Conservation (phyloP, 139 green algal genomes). For the Picochlorum costavermella region DNA sequence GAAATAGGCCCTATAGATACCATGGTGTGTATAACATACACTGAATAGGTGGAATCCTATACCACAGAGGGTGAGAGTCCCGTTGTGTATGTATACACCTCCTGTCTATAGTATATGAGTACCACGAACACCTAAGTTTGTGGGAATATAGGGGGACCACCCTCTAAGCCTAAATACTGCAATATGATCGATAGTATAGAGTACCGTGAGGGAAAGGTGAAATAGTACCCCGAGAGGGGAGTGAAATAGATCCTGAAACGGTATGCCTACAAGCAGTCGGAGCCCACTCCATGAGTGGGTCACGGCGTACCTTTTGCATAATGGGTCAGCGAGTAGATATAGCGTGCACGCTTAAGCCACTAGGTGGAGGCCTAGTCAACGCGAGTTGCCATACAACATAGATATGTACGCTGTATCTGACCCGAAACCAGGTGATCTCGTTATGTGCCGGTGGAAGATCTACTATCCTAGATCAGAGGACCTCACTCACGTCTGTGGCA, state of each 20-base stretch:
- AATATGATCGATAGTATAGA: slow-evolving; percentile 64
- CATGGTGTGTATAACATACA: neutral
- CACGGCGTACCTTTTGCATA: slow-evolving; percentile 63
- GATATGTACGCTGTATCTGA: slow-evolving; percentile 31
- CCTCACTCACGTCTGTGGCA: slow-evolving; percentile 52
- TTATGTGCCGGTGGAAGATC: slow-evolving; percentile 44
- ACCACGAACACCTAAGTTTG: slow-evolving; percentile 12
- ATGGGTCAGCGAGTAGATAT: slow-evolving; percentile 54
- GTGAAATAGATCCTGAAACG: slow-evolving; percentile 49
- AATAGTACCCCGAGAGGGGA: slow-evolving; percentile 47
- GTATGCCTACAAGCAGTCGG: slow-evolving; percentile 43
- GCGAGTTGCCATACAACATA: slow-evolving; percentile 31
- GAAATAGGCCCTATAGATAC: slow-evolving; percentile 30
- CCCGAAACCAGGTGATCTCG: slow-evolving; percentile 63
- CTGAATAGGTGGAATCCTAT: slow-evolving; percentile 35
- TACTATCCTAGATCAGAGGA: slow-evolving; percentile 44
- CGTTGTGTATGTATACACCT: slow-evolving; percentile 28
- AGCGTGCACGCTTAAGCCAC: slow-evolving; percentile 43
- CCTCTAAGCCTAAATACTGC: slow-evolving; percentile 59
- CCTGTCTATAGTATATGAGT: neutral
- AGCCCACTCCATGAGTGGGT: slow-evolving; percentile 20
- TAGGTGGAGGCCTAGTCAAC: slow-evolving; percentile 49
- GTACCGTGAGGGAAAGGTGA: slow-evolving; percentile 70
- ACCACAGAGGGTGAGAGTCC: slow-evolving; percentile 60
- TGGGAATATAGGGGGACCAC: slow-evolving; percentile 41